Conservation (phyloP, 176 grass and related monocot genomes). For the Aegilops bicornis region DNA sequence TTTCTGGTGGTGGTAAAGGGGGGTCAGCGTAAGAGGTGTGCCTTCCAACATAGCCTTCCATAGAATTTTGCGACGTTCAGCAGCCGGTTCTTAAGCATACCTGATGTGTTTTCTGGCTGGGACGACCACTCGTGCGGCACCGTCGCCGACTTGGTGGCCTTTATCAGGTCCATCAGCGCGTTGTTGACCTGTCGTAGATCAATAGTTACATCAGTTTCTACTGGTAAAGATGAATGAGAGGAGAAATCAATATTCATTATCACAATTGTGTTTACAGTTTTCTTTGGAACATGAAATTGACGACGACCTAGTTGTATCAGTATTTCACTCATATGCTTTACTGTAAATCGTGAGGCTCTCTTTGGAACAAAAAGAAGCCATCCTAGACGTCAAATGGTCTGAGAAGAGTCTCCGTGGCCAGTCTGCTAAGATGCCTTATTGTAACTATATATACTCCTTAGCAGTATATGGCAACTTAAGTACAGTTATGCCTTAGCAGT, state of each 20-base stretch:
- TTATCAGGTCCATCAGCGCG: constrained; percentile 83
- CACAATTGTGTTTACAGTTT: not conserved
- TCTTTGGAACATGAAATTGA: not conserved
- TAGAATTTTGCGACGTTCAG: not conserved
- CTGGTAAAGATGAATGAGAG: not conserved
- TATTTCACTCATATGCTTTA: not conserved
- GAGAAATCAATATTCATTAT: not conserved
- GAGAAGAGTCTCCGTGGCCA: not conserved
- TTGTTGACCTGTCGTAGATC: constrained; percentile 61
- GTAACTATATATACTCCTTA: not conserved
- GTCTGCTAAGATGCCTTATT: not conserved
- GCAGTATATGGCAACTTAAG: too few relatives aligned
- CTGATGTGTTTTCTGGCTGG: constrained; percentile 59
- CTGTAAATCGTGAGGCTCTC: not conserved
- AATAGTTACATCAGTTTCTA: not conserved
- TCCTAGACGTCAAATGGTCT: not conserved
- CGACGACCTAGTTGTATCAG: not conserved
- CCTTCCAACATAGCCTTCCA: constrained; percentile 19
- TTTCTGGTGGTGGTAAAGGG: constrained; percentile 44
- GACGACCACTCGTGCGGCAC: constrained; percentile 72
- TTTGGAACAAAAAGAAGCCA: not conserved
- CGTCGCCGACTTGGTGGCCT: constrained; percentile 56
- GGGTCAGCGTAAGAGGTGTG: constrained; percentile 34
- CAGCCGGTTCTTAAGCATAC: constrained; percentile 36
- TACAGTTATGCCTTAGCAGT: too few relatives aligned